These are phyloP conservation scores for Cordyceps tenuipes DNA, from an alignment of 2,329 filamentous ascomycete genomes.

Conservation along the genomic window DNA sequence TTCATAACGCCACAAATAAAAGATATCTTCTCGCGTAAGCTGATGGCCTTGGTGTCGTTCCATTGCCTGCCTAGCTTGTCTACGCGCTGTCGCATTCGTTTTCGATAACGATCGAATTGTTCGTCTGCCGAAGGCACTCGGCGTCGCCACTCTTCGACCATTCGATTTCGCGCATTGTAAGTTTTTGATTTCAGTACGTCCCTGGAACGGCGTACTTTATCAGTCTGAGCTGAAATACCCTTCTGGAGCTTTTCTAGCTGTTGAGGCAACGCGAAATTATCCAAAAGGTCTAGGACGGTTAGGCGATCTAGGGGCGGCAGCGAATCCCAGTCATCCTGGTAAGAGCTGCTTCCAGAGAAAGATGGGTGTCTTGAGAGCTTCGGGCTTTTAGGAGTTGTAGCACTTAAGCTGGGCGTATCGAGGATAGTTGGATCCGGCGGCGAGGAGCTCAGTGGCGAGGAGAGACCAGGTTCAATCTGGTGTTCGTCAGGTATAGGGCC, in stretches of 20 bases:
- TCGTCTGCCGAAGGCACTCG: constrained; percentile 82
- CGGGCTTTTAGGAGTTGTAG: constrained; percentile 40
- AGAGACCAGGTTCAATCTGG: constrained; percentile 34
- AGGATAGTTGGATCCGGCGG: constrained; percentile 34
- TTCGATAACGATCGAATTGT: constrained; percentile 82
- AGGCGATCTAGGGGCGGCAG: constrained; percentile 85
- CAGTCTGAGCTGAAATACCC: constrained; percentile 71
- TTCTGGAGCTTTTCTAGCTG: constrained; percentile 86
- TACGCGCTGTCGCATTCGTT: constrained; percentile 80
- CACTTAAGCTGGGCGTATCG: constrained; percentile 45
- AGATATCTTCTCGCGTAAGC: constrained; percentile 82
- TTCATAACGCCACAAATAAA: constrained; percentile 97
- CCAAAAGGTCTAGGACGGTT: constrained; percentile 85
- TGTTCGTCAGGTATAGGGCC: constrained; percentile 27
- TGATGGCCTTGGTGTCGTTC: constrained; percentile 85
- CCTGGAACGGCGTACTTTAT: constrained; percentile 75
- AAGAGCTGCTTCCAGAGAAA: constrained; percentile 76
- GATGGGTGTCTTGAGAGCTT: constrained; percentile 67
- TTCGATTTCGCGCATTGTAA: constrained; percentile 72
- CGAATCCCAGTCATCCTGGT: constrained; percentile 79
- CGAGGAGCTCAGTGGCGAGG: constrained; percentile 34
- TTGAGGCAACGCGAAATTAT: constrained; percentile 85
- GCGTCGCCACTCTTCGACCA: constrained; percentile 88
- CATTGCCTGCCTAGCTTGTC: constrained; percentile 77
- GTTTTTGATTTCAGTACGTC: constrained; percentile 71